A percentile compares a stretch with the other conserved stretches of the same genome.
Evolutionary conservation across 805 yeast genomes (phyloP).

Genomic region (Myxozyma melibiosi): DNA sequence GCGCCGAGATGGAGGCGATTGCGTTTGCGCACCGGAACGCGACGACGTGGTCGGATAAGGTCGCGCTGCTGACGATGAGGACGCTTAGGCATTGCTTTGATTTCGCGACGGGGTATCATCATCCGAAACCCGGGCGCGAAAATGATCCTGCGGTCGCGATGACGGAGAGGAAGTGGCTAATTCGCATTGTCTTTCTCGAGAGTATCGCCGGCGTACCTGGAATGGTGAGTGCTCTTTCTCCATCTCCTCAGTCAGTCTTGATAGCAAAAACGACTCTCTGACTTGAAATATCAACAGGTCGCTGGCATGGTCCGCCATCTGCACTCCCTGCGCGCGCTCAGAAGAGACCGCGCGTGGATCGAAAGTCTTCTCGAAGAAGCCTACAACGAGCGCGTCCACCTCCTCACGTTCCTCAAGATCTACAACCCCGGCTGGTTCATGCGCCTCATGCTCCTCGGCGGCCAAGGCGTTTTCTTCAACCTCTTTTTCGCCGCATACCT

Average conservation of each 20-base stretch:
- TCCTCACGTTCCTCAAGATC: constrained; percentile 65
- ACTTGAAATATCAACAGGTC: constrained; percentile 43
- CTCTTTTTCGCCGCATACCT: constrained; percentile 63
- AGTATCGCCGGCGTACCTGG: constrained; percentile 82
- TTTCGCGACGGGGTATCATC: constrained; percentile 63
- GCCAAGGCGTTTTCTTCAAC: constrained; percentile 73
- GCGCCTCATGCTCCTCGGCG: constrained; percentile 55
- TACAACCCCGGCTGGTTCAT: constrained; percentile 65
- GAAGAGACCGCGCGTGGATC: constrained; percentile 73
- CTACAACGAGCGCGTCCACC: constrained; percentile 76
- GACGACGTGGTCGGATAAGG: constrained; percentile 50
- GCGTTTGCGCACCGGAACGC: constrained; percentile 57
- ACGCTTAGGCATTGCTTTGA: constrained; percentile 58
- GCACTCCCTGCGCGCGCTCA: constrained; percentile 61
- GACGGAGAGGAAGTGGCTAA: constrained; percentile 67
- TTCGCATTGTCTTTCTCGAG: constrained; percentile 62
- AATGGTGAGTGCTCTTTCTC: constrained; percentile 40
- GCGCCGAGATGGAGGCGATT: constrained; percentile 48
- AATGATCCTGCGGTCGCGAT: constrained; percentile 47
- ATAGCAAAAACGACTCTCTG: neutral
- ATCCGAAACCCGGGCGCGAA: constrained; percentile 50
- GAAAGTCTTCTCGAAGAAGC: constrained; percentile 75
- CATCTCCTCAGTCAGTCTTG: neutral
- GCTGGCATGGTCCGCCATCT: constrained; percentile 73
- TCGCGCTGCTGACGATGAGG: constrained; percentile 54